Conservation (phyloP, 2,329 filamentous ascomycete genomes). For the Botryosphaeria dothidea region DNA sequence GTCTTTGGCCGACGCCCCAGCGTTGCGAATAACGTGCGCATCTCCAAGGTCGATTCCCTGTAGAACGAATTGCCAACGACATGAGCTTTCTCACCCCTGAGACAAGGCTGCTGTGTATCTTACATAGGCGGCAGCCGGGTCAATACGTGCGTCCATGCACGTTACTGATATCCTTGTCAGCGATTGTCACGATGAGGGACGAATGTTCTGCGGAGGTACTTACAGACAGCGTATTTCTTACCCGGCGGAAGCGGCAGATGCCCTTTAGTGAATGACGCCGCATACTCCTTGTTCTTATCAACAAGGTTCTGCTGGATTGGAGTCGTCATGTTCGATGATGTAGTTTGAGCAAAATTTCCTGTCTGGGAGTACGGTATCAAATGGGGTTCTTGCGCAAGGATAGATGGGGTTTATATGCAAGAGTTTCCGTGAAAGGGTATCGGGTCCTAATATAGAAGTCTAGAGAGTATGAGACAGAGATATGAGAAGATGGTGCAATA, state of each 20-base stretch:
- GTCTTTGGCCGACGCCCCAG: conserved; percentile 56
- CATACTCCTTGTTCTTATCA: conserved; percentile 59
- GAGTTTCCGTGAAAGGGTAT: not conserved
- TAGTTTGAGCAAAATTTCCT: not conserved
- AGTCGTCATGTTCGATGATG: conserved; percentile 39
- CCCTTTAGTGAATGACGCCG: conserved; percentile 63
- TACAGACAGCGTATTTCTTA: conserved; percentile 67
- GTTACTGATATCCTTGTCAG: conserved; percentile 53
- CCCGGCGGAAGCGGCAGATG: conserved; percentile 67
- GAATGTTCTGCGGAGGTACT: conserved; percentile 20
- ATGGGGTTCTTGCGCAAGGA: not conserved
- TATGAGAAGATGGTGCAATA: not conserved
- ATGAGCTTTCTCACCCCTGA: not conserved
- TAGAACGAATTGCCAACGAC: not conserved
- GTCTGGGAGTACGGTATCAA: not conserved
- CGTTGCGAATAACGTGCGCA: conserved; percentile 76
- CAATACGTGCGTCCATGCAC: conserved; percentile 78
- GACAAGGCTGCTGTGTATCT: not conserved
- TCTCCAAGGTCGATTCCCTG: conserved; percentile 73
- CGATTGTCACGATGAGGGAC: not conserved
- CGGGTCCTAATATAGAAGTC: not conserved
- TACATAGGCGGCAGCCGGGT: conserved; percentile 60
- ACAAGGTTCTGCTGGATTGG: conserved; percentile 57
- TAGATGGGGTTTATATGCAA: not conserved
- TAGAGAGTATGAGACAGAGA: not conserved